Evolutionary conservation across 208 protist genomes (phyloP).

Genomic region (Trypanosoma vivax): DNA sequence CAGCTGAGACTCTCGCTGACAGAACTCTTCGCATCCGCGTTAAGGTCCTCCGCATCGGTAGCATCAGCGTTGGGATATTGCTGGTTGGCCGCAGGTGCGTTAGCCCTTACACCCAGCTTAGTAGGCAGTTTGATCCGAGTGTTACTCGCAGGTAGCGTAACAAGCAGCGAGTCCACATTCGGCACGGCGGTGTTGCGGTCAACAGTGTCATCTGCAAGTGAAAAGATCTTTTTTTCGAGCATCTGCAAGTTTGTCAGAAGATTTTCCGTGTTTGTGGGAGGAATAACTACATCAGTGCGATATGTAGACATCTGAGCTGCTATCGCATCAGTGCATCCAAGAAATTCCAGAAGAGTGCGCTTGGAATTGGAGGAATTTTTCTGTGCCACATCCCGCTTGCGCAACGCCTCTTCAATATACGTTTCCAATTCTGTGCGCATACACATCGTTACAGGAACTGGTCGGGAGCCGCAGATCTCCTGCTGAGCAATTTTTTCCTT

Average conservation of each 20-base stretch:
- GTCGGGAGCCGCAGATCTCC: conserved; percentile 3
- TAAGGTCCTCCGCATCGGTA: not conserved
- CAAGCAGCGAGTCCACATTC: not conserved
- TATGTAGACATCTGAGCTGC: conserved; percentile 22
- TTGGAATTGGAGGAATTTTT: conserved; percentile 20
- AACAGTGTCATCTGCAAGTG: conserved; percentile 46
- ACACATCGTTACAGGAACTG: conserved; percentile 14
- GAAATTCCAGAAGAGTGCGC: conserved; percentile 23
- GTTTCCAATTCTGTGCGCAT: conserved; percentile 36
- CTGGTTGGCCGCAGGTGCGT: too few relatives aligned
- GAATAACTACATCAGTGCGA: conserved; percentile 35
- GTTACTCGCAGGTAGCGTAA: conserved; percentile 15
- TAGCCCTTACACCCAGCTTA: too few relatives aligned
- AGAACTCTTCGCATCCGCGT: not conserved
- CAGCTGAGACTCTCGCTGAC: not conserved
- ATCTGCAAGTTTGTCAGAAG: conserved; percentile 31
- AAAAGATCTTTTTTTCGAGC: conserved; percentile 42
- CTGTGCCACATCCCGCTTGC: conserved; percentile 14
- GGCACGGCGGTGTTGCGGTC: not conserved
- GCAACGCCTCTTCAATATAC: conserved; percentile 31
- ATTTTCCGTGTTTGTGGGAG: conserved; percentile 15
- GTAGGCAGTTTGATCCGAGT: conserved; percentile 12
- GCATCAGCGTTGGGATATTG: not conserved
- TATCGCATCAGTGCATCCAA: conserved; percentile 30
- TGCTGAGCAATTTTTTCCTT: conserved; percentile 1